Percentiles rank a stretch among this genome's conserved stretches.
These are phyloP conservation scores for Aspergillus sparsus DNA, from an alignment of 495 filamentous ascomycete genomes.

Conservation along the genomic window DNA sequence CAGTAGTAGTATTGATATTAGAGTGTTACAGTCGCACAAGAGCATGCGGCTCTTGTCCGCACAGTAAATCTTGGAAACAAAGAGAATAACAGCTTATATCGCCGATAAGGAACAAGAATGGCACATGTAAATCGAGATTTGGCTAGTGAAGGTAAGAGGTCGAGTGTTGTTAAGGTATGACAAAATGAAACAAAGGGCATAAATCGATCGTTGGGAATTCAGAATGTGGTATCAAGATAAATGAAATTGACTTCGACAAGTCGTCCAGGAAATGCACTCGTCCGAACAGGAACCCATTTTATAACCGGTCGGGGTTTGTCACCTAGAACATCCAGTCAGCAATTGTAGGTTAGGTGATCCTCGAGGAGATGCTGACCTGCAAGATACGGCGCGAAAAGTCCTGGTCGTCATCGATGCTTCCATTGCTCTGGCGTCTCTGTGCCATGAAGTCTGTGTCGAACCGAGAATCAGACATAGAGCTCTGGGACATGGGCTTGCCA, in stretches of 20 bases:
- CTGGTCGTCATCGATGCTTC: constrained; percentile 96
- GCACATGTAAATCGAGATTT: constrained; percentile 13
- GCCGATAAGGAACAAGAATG: neutral
- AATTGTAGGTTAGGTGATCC: neutral
- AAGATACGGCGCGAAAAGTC: constrained; percentile 96
- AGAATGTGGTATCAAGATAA: constrained; percentile 4
- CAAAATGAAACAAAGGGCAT: constrained; percentile 13
- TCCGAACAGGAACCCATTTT: constrained; percentile 3
- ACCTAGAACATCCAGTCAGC: constrained; percentile 34
- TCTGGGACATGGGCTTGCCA: constrained; percentile 55
- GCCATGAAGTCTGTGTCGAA: constrained; percentile 85
- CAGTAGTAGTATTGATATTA: too few species aligned
- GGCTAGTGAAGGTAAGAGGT: constrained; percentile 18
- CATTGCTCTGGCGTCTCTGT: constrained; percentile 86
- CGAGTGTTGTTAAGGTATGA: constrained; percentile 12
- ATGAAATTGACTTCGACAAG: constrained; percentile 4
- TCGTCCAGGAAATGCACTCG: neutral
- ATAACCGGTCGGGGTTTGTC: constrained; percentile 51
- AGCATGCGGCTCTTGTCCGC: too few species aligned
- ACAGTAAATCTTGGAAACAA: too few species aligned
- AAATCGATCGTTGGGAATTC: constrained; percentile 11
- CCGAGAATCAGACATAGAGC: constrained; percentile 74
- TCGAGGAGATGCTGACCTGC: constrained; percentile 59
- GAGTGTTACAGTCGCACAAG: too few species aligned
- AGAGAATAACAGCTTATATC: too few species aligned